These are phyloP conservation scores for Naegleria gruberi DNA, from an alignment of 208 protist species.

Conservation along the genomic window DNA sequence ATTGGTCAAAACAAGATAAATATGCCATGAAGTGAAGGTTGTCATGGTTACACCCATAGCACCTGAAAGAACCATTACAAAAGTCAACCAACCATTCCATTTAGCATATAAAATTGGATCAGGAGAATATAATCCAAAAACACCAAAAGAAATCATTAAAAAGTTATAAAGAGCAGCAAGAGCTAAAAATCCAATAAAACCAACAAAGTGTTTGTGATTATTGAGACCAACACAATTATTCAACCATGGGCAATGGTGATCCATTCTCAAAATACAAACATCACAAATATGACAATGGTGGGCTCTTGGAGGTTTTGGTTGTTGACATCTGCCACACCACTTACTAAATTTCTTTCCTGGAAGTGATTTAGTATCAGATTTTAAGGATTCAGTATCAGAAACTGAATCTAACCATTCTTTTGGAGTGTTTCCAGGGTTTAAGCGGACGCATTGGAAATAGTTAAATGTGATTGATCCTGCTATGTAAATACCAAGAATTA, in stretches of 20 bases:
- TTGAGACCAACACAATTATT: constrained; percentile 76
- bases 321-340: constrained; percentile 50
- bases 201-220: constrained; percentile 72
- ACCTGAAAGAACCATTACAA: constrained; percentile 39
- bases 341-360: not conserved
- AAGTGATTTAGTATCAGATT: not conserved
- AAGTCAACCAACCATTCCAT: not conserved
- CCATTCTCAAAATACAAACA: constrained; percentile 64
- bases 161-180: constrained; percentile 9
- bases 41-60: constrained; percentile 36
- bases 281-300: constrained; percentile 70
- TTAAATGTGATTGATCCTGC: not conserved
- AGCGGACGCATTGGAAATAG: not conserved
- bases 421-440: not conserved
- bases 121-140: not conserved
- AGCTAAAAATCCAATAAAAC: constrained; percentile 54
- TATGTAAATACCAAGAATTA: not conserved
- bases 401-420: constrained; percentile 9
- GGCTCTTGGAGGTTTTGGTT: constrained; percentile 63
- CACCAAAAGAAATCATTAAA: not conserved
- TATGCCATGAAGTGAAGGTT: constrained; percentile 38
- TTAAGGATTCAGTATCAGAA: not conserved
- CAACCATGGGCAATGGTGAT: constrained; percentile 78
- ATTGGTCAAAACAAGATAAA: constrained; percentile 42
- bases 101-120: not conserved